phyloP scores from a whole-genome alignment of 2,329 filamentous ascomycete species.

The Aspergillus floridensis region DNA sequence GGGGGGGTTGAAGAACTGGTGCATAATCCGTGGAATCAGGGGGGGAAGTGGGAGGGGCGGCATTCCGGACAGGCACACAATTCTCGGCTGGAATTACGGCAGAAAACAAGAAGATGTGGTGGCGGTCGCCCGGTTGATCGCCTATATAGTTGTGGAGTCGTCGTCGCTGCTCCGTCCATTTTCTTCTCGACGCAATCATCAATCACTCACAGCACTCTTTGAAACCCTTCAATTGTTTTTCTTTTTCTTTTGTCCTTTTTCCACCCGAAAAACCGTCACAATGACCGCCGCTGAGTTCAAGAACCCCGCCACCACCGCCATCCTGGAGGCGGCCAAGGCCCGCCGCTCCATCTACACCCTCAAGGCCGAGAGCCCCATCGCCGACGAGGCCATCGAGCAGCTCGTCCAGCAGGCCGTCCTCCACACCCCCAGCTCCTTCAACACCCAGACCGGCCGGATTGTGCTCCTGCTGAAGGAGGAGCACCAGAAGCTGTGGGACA shows the following conservation, averaged over 20 bases:
- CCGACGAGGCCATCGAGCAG: constrained; percentile 31
- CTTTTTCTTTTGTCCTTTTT: neutral
- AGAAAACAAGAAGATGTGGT: neutral
- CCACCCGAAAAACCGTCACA: constrained; percentile 27
- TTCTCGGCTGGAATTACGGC: neutral
- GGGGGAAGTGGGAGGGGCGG: neutral
- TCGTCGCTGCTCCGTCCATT: neutral
- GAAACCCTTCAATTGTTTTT: neutral
- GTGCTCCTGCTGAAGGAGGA: constrained; percentile 77
- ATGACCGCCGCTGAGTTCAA: constrained; percentile 38
- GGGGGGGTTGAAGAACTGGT: neutral
- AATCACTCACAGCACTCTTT: neutral
- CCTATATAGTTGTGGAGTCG: neutral
- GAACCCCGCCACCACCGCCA: constrained; percentile 31
- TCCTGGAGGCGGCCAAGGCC: constrained; percentile 31
- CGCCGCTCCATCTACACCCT: constrained; percentile 33
- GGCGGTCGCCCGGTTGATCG: neutral
- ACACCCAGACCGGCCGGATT: constrained; percentile 76
- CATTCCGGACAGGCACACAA: neutral
- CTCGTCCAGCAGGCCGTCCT: constrained; percentile 51
- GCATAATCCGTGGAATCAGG: neutral
- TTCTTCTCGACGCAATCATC: no score
- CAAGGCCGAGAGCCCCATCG: constrained; percentile 33
- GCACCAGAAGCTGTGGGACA: constrained; percentile 85
- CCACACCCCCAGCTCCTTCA: constrained; percentile 76